These are phyloP conservation scores for Saccharomyces cerevisiae DNA, from an alignment of 805 yeast species.

Conservation along the genomic window DNA sequence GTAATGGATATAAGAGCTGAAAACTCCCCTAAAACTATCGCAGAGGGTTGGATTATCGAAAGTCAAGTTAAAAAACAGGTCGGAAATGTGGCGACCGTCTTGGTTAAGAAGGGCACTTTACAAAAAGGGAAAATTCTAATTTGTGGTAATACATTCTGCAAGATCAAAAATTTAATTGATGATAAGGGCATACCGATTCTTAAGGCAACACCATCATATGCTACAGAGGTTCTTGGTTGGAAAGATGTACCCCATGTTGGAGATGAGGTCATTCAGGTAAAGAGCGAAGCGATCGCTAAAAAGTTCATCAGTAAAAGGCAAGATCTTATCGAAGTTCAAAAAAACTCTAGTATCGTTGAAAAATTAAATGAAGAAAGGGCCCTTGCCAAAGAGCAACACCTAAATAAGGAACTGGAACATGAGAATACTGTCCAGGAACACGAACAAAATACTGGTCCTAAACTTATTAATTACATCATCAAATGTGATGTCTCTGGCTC, in stretches of 20 bases:
- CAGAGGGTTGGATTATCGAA: slow-evolving; percentile 86
- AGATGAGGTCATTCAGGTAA: slow-evolving; percentile 70
- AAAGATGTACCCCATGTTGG: slow-evolving; percentile 88
- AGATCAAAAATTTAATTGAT: slow-evolving; percentile 68
- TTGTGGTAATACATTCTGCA: slow-evolving; percentile 82
- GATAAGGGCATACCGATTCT: slow-evolving; percentile 59
- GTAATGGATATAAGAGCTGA: slow-evolving; percentile 68
- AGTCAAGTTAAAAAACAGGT: slow-evolving; percentile 72
- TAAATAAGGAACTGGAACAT: slow-evolving; percentile 40
- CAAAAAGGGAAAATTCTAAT: slow-evolving; percentile 65
- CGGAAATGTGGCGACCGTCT: slow-evolving; percentile 79
- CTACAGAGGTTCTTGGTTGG: slow-evolving; percentile 93
- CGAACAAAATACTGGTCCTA: slow-evolving; percentile 18
- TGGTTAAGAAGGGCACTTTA: slow-evolving; percentile 72
- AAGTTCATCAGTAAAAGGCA: slow-evolving; percentile 60
- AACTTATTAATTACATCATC: slow-evolving; percentile 52
- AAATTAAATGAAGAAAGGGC: slow-evolving; percentile 59
- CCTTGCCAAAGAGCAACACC: slow-evolving; percentile 27
- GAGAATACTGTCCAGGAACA: slow-evolving; percentile 28
- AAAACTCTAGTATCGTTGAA: slow-evolving; percentile 59
- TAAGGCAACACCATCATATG: slow-evolving; percentile 75
- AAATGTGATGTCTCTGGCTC: slow-evolving; percentile 94
- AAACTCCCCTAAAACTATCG: slow-evolving; percentile 34
- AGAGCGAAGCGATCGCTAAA: slow-evolving; percentile 65
- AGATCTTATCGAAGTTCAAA: slow-evolving; percentile 48